Evolutionary conservation across 106 monocot genomes (phyloP).

Genomic region (Dioscorea zingiberensis): DNA sequence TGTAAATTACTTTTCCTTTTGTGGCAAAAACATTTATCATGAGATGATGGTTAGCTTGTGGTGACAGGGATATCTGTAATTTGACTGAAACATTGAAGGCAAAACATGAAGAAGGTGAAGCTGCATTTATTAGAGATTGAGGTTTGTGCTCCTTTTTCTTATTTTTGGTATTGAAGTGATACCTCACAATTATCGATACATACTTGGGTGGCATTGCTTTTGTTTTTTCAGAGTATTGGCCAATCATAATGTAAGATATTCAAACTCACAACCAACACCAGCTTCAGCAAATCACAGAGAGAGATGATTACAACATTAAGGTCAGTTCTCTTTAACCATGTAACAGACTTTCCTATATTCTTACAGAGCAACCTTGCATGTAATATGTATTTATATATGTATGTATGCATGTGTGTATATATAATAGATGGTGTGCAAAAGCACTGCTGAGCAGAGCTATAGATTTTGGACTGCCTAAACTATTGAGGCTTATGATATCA

Average conservation of each 20-base stretch:
- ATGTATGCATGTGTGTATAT: no score
- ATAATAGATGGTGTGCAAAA: no score
- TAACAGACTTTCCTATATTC: no score
- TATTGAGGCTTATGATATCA: no score
- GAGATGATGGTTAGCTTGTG: no score
- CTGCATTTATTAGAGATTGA: constrained; percentile 84
- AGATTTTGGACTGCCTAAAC: no score
- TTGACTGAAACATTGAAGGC: constrained; percentile 63
- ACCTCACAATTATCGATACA: background rate
- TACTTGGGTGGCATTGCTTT: background rate
- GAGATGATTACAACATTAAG: constrained; percentile 97
- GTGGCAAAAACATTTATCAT: no score
- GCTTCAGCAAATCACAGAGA: constrained; percentile 84
- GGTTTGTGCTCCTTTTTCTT: constrained; percentile 27
- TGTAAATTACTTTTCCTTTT: no score
- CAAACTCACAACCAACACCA: constrained; percentile 84
- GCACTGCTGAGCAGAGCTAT: no score
- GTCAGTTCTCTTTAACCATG: constrained; percentile 17
- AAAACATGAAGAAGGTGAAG: constrained; percentile 90
- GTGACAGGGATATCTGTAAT: constrained; percentile 49
- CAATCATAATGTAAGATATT: constrained; percentile 95
- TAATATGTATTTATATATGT: no score
- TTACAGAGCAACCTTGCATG: no score
- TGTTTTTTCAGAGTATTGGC: constrained; percentile 72
- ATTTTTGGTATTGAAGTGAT: background rate